Conservation (phyloP, 441 rosid species). For the Bruguiera hainesii region DNA sequence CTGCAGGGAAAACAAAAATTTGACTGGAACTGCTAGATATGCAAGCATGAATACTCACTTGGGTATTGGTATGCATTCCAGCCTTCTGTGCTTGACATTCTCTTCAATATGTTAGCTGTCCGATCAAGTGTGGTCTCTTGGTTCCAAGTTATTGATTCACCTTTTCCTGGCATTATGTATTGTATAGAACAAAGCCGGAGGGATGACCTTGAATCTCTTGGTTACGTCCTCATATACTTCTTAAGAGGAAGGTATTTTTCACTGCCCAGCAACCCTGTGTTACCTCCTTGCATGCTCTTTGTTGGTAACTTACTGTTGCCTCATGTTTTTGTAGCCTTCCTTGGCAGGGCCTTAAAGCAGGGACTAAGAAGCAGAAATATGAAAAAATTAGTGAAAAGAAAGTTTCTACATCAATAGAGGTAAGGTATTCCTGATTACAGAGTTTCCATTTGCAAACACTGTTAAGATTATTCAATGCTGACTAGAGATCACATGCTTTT, state of each 20-base stretch:
- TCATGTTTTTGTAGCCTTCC: conserved; percentile 48
- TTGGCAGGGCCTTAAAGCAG: conserved; percentile 80
- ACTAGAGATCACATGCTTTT: not conserved
- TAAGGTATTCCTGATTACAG: conserved; percentile 17
- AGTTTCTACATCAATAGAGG: conserved; percentile 71
- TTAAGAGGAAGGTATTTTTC: conserved; percentile 60
- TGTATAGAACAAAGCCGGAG: conserved; percentile 66
- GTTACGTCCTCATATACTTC: conserved; percentile 71
- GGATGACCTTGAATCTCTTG: conserved; percentile 77
- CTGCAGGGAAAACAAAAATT: conserved; percentile 73
- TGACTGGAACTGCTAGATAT: conserved; percentile 91
- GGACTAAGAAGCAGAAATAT: conserved; percentile 71
- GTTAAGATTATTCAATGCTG: conserved; percentile 14
- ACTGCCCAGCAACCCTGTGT: not conserved
- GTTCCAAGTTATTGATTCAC: conserved; percentile 4
- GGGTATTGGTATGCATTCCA: conserved; percentile 52
- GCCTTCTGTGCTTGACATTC: not conserved
- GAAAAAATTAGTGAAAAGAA: conserved; percentile 71
- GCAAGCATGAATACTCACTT: conserved; percentile 88
- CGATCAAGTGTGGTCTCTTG: conserved; percentile 7
- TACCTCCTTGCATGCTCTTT: conserved; percentile 1
- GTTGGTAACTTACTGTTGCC: conserved; percentile 13
- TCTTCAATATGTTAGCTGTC: not conserved
- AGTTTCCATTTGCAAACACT: not conserved
- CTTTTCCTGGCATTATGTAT: not conserved